Evolutionary conservation across 345 rosid genomes (phyloP).

Genomic region (Combretum micranthum): DNA sequence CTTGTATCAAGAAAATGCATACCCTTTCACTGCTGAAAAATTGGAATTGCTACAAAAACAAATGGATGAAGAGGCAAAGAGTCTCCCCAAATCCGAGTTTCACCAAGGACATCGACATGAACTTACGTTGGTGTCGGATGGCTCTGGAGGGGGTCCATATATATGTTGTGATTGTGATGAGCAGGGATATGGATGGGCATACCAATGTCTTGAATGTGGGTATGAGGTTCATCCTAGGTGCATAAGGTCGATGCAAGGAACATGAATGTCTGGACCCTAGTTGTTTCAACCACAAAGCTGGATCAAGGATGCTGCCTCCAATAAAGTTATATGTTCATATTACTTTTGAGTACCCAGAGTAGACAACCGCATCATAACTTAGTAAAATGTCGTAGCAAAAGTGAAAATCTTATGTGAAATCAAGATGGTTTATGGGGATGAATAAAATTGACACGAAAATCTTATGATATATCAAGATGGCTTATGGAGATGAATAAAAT

Average conservation of each 20-base stretch:
- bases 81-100: slow-evolving; percentile 27
- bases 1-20: slow-evolving; percentile 43
- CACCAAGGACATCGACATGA: slow-evolving; percentile 50
- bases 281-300: neutral
- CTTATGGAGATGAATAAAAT: too few relatives aligned
- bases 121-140: slow-evolving; percentile 47
- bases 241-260: slow-evolving; percentile 20
- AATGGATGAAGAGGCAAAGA: slow-evolving; percentile 44
- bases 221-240: slow-evolving; percentile 67
- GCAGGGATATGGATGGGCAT: slow-evolving; percentile 61
- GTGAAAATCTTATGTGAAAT: too few relatives aligned
- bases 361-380: too few relatives aligned
- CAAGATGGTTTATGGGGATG: too few relatives aligned
- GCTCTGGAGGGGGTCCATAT: slow-evolving; percentile 50
- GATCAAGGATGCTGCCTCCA: neutral
- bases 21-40: slow-evolving; percentile 45
- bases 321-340: too few relatives aligned
- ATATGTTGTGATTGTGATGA: slow-evolving; percentile 63
- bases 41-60: slow-evolving; percentile 30
- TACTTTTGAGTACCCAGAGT: too few relatives aligned
- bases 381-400: too few relatives aligned
- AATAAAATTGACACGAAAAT: too few relatives aligned
- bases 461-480: too few relatives aligned
- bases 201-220: slow-evolving; percentile 60
- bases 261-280: neutral